Base-by-base conservation (phyloP, 768 basidiomycete genomes). In the Suillus subalutaceus region DNA sequence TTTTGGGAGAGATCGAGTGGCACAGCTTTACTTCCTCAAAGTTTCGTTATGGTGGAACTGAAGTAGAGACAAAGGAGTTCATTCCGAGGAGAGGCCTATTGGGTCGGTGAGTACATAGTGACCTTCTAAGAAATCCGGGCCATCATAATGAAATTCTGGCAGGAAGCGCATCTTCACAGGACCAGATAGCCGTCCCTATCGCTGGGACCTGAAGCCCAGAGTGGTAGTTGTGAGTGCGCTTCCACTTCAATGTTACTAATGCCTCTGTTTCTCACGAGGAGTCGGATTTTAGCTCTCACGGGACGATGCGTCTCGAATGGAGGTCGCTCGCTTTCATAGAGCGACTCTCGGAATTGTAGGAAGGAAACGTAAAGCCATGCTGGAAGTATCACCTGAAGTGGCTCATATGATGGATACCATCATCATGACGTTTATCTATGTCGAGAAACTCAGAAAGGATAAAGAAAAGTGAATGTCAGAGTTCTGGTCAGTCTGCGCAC, bases 1-100 rank as follows among this genome's bases (percentile, higher is more conserved):
- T 60, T 2, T 70, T 82, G 4, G 82, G 74, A 10, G 66, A 74
- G 62, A 79, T 82, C 1, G 73, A 80, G 13, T 80, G 79, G 75
- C 75, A 70, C 23, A 1, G 70, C 1, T 40, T 80, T 9, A 70
- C 70, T 20, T 73, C 79, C 0, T 74, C 78, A 6, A 73, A 67
- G 40, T 69, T 83, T 38, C 72, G 70, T 3, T 75, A 77, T 35
- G 66, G 72, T 4, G 78, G 72, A 59, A 59, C 66, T 15, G 74
- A 73, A 18, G 65, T 77, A 52, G 62, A 70, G 18, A 72, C 77
- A 2, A 69, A 68, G n/a, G 66, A 67, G 0, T 79, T 76, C 57
- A 66, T 77, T 48, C 72, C 75, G 7, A 48, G 66, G 5, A 71
- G 66, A 37, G 75, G 75, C 6, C 10, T 77, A 20, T 32, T 57